These are phyloP conservation scores for Mycosphaerella sp. DNA, from an alignment of 2,329 filamentous ascomycete species.

Conservation along the genomic window DNA sequence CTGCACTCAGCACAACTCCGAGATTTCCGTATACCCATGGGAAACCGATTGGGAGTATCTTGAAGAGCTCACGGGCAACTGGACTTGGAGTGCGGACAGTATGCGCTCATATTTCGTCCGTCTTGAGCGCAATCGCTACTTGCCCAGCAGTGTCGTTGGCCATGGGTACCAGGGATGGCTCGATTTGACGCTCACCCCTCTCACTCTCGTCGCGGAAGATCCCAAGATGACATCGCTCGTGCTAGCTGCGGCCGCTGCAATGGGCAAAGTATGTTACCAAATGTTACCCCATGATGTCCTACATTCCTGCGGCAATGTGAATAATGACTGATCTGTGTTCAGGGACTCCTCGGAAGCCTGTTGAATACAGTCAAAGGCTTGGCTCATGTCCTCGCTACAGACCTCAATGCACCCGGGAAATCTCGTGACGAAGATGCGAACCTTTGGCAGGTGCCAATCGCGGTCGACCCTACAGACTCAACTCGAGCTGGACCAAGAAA, in stretches of 20 bases:
- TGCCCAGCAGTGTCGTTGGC: slow-evolving; percentile 38
- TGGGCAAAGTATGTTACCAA: slow-evolving; percentile 25
- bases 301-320: neutral
- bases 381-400: slow-evolving; percentile 43
- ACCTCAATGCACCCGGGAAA: slow-evolving; percentile 31
- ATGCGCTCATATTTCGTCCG: slow-evolving; percentile 53
- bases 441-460: slow-evolving; percentile 53
- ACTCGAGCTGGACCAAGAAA: slow-evolving; percentile 7
- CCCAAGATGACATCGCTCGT: slow-evolving; percentile 49
- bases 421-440: slow-evolving; percentile 44
- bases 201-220: slow-evolving; percentile 49
- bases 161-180: slow-evolving; percentile 56
- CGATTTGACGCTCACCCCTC: slow-evolving; percentile 44
- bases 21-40: slow-evolving; percentile 54
- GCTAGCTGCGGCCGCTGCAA: slow-evolving; percentile 46
- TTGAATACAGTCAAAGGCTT: slow-evolving; percentile 42
- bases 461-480: slow-evolving; percentile 34
- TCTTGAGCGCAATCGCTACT: slow-evolving; percentile 45
- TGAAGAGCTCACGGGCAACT: slow-evolving; percentile 53
- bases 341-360: slow-evolving; percentile 29
- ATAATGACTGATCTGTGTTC: neutral
- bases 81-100: slow-evolving; percentile 51
- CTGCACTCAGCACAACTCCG: slow-evolving; percentile 55
- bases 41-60: slow-evolving; percentile 56
- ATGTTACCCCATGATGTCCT: neutral